These are phyloP conservation scores for Linanthus parryae DNA, from an alignment of 148 eudicot genomes.

Conservation along the genomic window DNA sequence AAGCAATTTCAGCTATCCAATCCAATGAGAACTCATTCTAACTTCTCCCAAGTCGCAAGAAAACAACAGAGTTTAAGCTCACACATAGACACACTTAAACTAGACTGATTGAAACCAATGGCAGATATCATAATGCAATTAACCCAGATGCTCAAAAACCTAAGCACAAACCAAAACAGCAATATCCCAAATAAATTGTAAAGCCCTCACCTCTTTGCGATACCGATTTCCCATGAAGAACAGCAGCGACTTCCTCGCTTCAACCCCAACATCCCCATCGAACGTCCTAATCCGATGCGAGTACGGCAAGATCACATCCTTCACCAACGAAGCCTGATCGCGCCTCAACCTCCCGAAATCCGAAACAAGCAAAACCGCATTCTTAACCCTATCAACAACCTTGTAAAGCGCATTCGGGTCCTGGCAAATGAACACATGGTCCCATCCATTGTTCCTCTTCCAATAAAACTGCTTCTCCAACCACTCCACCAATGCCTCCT, in stretches of 20 bases:
- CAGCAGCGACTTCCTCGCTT: slow-evolving; percentile 62
- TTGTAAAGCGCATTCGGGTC: slow-evolving; percentile 94
- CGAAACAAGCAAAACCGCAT: slow-evolving; percentile 71
- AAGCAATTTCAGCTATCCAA: too few relatives aligned
- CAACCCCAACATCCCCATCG: slow-evolving; percentile 64
- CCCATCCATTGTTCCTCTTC: slow-evolving; percentile 95
- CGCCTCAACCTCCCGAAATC: slow-evolving; percentile 86
- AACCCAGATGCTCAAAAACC: too few relatives aligned
- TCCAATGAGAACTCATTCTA: too few relatives aligned
- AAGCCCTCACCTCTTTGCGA: slow-evolving; percentile 93
- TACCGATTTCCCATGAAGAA: slow-evolving; percentile 97
- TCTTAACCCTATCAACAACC: slow-evolving; percentile 71
- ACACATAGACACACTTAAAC: too few relatives aligned
- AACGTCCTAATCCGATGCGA: slow-evolving; percentile 72
- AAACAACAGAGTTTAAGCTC: too few relatives aligned
- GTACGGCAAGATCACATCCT: slow-evolving; percentile 90
- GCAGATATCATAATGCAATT: too few relatives aligned
- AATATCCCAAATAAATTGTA: too few relatives aligned
- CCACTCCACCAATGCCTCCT: slow-evolving; percentile 79
- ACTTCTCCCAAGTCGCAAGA: too few relatives aligned
- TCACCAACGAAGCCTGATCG: slow-evolving; percentile 77
- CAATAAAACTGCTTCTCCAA: slow-evolving; percentile 70
- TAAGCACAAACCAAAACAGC: not conserved
- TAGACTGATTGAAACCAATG: too few relatives aligned
- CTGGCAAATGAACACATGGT: slow-evolving; percentile 88